These are phyloP conservation scores for Cutaneotrichosporon sp. DNA, from an alignment of 1,284 basidiomycete species.

Conservation along the genomic window DNA sequence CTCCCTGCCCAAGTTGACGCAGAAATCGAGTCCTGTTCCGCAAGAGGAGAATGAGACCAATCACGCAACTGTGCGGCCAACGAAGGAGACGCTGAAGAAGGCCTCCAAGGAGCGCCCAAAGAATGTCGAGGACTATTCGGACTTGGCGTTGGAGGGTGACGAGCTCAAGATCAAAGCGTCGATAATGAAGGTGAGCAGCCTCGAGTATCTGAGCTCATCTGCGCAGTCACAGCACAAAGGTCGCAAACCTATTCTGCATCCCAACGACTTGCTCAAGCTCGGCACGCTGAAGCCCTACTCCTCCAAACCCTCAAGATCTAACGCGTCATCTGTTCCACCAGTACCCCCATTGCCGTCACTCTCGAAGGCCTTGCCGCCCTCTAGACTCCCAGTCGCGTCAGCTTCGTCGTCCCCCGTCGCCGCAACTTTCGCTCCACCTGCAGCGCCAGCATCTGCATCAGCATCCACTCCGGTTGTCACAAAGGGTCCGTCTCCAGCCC, in stretches of 20 bases:
- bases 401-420: neutral
- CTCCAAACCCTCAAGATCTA: neutral
- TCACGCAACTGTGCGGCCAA: slow-evolving; percentile 35
- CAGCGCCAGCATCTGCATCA: neutral
- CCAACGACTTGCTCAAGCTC: slow-evolving; percentile 62
- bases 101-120: neutral
- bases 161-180: slow-evolving; percentile 89
- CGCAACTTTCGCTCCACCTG: neutral
- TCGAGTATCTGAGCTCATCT: neutral
- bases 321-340: neutral
- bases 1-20: slow-evolving; percentile 28
- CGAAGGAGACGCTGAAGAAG: slow-evolving; percentile 8
- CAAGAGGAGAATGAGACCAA: slow-evolving; percentile 21
- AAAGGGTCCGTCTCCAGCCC: neutral
- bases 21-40: neutral
- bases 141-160: slow-evolving; percentile 69
- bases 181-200: slow-evolving; percentile 62
- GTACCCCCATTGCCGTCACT: neutral
- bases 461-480: neutral
- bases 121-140: slow-evolving; percentile 74
- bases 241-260: slow-evolving; percentile 72
- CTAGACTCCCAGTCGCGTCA: too few relatives aligned
- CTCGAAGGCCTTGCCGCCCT: too few relatives aligned
- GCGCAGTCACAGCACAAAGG: slow-evolving; percentile 58
- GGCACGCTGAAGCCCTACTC: slow-evolving; percentile 43